Base-by-base conservation (phyloP, 208 protist genomes). In the Crithidia fasciculata region DNA sequence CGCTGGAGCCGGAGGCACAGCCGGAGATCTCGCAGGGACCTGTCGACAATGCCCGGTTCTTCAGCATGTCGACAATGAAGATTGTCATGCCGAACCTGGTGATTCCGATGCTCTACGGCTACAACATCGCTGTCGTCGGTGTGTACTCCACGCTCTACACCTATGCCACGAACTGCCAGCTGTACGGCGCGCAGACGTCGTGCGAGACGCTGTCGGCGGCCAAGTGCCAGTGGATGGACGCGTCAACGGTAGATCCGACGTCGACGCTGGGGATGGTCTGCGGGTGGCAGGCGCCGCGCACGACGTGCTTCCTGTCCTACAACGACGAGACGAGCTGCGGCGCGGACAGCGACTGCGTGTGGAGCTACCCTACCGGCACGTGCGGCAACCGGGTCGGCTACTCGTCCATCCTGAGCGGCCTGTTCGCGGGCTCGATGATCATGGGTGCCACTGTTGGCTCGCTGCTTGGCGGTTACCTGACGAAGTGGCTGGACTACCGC, bases 371-470 rank as follows among this genome's bases (percentile, higher is more conserved):
- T 18, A 8, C 47, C 4, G 53, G 53, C 19, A 69, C 58, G 47
- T 89, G 84, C 63, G 61, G 61, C 18, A 82, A 89, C 73, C 65
- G 56, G 4, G 59, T 75, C 0, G 87, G 83, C 19, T 91, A 87
- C 78, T 81, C 53, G 7, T 72, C 82, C 40, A 68, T 77, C 36
- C 36, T 85, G 54, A 87, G 63, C 44, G 87, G 87, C 37, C 62
- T 89, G 41, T 89, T 93, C 44, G 82, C 84, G 18, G 76, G 78
- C 16, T 69, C 83, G 2, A 84, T 93, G 85, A 89, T 90, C 56
- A 71, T 93, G n/a, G 88, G 85, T 41, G 50, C 69, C 36, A 83
- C 76, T 58, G 19, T 89, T 44, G 86, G 86, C 41, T 78, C 88
- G 3, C 63, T 91, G 12, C 40, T 76, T 19, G 69, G 72, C 41